Conservation (phyloP, 176 grass and related monocot genomes). For the Coix lacrymajobi region DNA sequence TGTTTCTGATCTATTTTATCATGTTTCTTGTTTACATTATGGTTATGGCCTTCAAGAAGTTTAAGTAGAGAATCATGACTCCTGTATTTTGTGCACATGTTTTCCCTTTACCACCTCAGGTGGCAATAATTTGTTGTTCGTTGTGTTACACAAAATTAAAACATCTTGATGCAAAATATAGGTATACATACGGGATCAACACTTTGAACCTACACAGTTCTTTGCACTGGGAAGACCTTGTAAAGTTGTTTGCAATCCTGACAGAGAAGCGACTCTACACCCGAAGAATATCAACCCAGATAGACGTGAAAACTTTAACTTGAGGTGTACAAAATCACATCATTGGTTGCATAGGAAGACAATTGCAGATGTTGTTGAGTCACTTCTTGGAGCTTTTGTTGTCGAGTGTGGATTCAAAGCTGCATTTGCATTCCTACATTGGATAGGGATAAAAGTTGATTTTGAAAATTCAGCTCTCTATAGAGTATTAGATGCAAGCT, state of each 20-base stretch:
- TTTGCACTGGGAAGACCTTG: conserved; percentile 80
- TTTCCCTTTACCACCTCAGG: conserved; percentile 2
- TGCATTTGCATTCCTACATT: conserved; percentile 75
- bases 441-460: conserved; percentile 74
- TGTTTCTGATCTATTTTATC: neutral
- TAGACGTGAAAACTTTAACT: conserved; percentile 35
- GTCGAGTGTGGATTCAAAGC: conserved; percentile 93
- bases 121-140: neutral
- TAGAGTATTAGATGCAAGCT: conserved; percentile 51
- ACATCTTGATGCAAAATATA: conserved; percentile 33
- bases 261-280: conserved; percentile 55
- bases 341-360: conserved; percentile 86
- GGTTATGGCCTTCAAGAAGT: neutral
- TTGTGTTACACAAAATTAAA: neutral
- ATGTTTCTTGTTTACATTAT: conserved; percentile 4
- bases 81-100: neutral
- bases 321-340: conserved; percentile 79
- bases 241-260: conserved; percentile 65
- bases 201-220: conserved; percentile 79
- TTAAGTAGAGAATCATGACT: neutral
- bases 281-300: conserved; percentile 37
- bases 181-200: conserved; percentile 84
- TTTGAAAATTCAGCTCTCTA: conserved; percentile 59
- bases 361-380: conserved; percentile 92
- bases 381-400: conserved; percentile 84